phyloP scores from a whole-genome alignment of 441 rosid genomes.

The Pelargonium myrrhifolium region DNA sequence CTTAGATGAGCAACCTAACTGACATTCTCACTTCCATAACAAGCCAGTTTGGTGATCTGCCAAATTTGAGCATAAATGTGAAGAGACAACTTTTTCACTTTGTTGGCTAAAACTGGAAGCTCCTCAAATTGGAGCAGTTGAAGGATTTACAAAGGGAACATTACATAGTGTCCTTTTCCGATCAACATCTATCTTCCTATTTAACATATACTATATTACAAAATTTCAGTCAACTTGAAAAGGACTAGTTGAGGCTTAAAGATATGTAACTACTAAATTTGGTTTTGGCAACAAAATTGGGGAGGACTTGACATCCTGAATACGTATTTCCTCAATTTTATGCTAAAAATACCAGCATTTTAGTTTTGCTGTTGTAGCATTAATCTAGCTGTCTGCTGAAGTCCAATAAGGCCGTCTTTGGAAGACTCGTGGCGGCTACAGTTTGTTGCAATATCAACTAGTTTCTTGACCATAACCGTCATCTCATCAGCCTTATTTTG shows the following conservation, averaged over 20 bases:
- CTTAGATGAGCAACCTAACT: slow-evolving; percentile 14
- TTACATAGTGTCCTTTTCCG: slow-evolving; percentile 5
- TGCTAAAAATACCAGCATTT: slow-evolving; percentile 4
- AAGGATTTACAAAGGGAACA: not conserved
- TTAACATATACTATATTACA: not conserved
- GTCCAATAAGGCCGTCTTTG: slow-evolving; percentile 26
- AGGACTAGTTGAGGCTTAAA: not conserved
- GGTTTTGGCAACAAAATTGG: not conserved
- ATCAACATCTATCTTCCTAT: not conserved
- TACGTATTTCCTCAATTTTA: not conserved
- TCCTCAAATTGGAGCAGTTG: no score
- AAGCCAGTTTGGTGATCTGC: slow-evolving; percentile 14
- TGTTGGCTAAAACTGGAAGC: slow-evolving; percentile 11
- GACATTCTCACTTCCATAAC: slow-evolving; percentile 9
- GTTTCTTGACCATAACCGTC: slow-evolving; percentile 32
- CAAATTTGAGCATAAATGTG: slow-evolving; percentile 9
- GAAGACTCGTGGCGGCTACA: slow-evolving; percentile 20
- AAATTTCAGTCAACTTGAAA: not conserved
- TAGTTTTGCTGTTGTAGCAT: slow-evolving; percentile 29
- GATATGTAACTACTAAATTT: not conserved
- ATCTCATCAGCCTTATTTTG: slow-evolving; percentile 20
- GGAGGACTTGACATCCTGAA: not conserved
- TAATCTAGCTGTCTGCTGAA: slow-evolving; percentile 40
- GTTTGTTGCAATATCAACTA: slow-evolving; percentile 25
- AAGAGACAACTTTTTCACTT: slow-evolving; percentile 9